Evolutionary conservation across 2,329 filamentous ascomycete genomes (phyloP), one percentile per base, ranked within the genome.

Genomic region (Alternaria longipes): DNA sequence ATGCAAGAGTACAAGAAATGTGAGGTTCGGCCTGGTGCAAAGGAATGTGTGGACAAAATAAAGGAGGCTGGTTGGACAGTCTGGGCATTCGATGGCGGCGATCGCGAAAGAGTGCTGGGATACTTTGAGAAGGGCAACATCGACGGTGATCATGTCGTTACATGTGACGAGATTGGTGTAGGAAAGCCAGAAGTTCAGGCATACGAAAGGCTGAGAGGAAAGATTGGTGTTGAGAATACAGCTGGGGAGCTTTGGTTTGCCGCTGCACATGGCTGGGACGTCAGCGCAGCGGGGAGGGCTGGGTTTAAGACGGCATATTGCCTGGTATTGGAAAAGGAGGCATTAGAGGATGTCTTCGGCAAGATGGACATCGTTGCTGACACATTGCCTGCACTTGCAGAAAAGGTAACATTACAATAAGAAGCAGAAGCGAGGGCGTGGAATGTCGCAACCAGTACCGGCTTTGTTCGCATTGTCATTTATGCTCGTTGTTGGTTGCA

Each of bases 191-290:
- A 80, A 0, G 72, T 81, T 4, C 79, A 69, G 26, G 81, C 83
- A 0, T 87, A 87, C 65, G 67, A 73, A 61, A 76, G 79, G 1
- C 70, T 84, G 6, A 71, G 83, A 34, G 78, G 79, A n/a, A 73
- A 70, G 50, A 81, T 86, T 56, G 79, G 66, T 0, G 65, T 67
- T 0, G 46, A n/a, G 12, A 73, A 76, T 0, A 20, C 36, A 20
- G 75, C 65, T 2, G 69, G 82, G 44, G 62, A 73, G 61, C 80
- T 80, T 46, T 87, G 85, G 85, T 87, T 87, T 70, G 86, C 84
- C 1, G 86, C 86, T 1, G 86, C 85, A 22, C 86, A 88, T 74
- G 84, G 85, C 80, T 88, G 86, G 86, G 86, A 88, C 76, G 85
- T 85, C 1, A 80, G 81, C 18, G 84, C 84, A 4, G 85, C 86